Conservation (phyloP, 768 basidiomycete species). For the Kwoniella botswanensis region DNA sequence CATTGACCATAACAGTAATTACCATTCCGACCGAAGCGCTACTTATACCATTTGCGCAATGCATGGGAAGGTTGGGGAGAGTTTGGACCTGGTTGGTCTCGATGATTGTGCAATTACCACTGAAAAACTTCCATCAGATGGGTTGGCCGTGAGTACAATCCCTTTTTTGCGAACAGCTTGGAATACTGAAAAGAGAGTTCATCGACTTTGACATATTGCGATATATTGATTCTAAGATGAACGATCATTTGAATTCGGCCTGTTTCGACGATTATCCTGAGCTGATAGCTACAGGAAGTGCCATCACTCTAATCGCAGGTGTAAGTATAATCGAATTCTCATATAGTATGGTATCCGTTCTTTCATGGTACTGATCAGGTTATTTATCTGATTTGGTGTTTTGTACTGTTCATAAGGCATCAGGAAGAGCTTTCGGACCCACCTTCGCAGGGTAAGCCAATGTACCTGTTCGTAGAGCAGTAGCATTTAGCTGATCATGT, state of each 20-base stretch:
- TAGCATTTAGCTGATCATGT: too few relatives aligned
- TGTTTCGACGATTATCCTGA: constrained; percentile 46
- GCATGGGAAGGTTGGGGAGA: constrained; percentile 22
- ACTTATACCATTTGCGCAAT: constrained; percentile 37
- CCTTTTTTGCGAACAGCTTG: background rate
- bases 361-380: too few relatives aligned
- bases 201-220: background rate
- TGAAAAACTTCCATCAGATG: constrained; percentile 9
- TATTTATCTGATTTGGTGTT: too few relatives aligned
- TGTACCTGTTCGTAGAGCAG: background rate
- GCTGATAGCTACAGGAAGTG: constrained; percentile 38
- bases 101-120: background rate
- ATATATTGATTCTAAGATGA: background rate
- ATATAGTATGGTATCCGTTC: too few relatives aligned
- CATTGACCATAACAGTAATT: constrained; percentile 18
- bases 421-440: constrained; percentile 43
- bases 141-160: constrained; percentile 11
- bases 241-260: background rate
- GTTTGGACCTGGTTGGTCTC: constrained; percentile 25
- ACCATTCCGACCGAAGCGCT: constrained; percentile 33
- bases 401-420: constrained; percentile 12
- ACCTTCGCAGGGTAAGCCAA: constrained; percentile 35
- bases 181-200: background rate
- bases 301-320: constrained; percentile 40
- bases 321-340: constrained; percentile 14